Conservation (phyloP, 2,329 filamentous ascomycete species). For the Sclerotiophoma versabilis region DNA sequence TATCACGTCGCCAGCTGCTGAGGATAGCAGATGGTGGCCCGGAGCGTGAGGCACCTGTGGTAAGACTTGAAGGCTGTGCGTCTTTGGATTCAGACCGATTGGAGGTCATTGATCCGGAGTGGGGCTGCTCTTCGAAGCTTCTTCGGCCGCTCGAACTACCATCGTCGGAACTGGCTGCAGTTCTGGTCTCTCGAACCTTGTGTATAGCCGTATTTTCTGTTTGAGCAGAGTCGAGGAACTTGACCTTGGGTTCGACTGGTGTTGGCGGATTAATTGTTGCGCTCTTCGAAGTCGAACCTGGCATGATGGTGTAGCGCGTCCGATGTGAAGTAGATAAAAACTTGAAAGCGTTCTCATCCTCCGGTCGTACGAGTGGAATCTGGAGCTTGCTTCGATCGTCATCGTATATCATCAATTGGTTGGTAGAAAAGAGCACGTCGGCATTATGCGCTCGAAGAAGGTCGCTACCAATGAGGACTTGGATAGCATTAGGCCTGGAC, state of each 20-base stretch:
- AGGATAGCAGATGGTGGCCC: constrained; percentile 54
- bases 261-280: neutral
- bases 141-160: constrained; percentile 35
- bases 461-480: constrained; percentile 90
- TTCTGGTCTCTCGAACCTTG: constrained; percentile 24
- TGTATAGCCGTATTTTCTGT: constrained; percentile 15
- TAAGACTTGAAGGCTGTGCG: constrained; percentile 25
- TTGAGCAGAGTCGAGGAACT: constrained; percentile 5
- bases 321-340: constrained; percentile 69
- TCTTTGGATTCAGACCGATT: constrained; percentile 33
- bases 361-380: constrained; percentile 89
- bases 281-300: neutral
- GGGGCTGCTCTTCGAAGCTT: constrained; percentile 44
- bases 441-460: constrained; percentile 84
- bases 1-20: constrained; percentile 58
- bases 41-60: constrained; percentile 33
- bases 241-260: constrained; percentile 6
- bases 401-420: constrained; percentile 85
- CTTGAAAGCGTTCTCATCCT: constrained; percentile 83
- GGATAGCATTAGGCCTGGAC: constrained; percentile 68
- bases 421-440: constrained; percentile 90
- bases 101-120: constrained; percentile 26
- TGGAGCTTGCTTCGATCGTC: constrained; percentile 86
- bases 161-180: constrained; percentile 38
- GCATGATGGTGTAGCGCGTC: neutral